Base-by-base conservation (phyloP, 495 filamentous ascomycete genomes). In the Parachaetomium inaequale region DNA sequence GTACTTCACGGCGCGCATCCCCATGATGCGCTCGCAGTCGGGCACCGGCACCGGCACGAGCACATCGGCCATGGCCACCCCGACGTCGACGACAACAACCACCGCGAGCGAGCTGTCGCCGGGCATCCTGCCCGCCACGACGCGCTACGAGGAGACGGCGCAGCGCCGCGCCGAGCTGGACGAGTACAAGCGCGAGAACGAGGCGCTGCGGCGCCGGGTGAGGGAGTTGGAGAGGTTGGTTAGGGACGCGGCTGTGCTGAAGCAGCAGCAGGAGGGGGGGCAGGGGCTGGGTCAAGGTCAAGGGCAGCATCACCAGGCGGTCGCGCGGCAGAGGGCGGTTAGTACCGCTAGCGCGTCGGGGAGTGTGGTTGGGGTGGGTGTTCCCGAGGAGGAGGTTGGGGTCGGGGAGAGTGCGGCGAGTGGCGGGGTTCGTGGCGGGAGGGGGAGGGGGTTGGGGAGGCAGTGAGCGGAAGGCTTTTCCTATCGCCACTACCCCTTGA, bases 131-230 rank as follows among this genome's bases (percentile, higher is more conserved):
- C 80, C 77, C n/a, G 78, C 76, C 25, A 82, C 81, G n/a, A 66
- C 77, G 58, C 76, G 88, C 5, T 89, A 88, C 69, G 89, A 93
- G 66, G 91, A 95, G 71, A 81, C 83, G 3, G 79, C 84, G 0
- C 80, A 83, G 55, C 87, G 90, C 59, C 82, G 85, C 43, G 78
- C 79, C 51, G 91, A 95, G 68, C 68, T 94, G 14, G 91, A 96
- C 50, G 74, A 74, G 7, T 83, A 88, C 40, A 91, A 88, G 74
- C 77, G 81, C 11, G 92, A 96, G 76, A 96, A 96, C 68, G 92
- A 95, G 58, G 71, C 78, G 40, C 77, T 96, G 47, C 87, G 87
- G 66, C 78, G 81, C 53, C 82, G 90, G 23, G 84, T 96, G 25
- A 81, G 86, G 52, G 90, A 93, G 62, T 74, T 95, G 32, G 92